Evolutionary conservation across 2,329 filamentous ascomycete genomes (phyloP), one percentile per base, ranked within the genome.

Genomic region (Phyllosticta citriasiana): DNA sequence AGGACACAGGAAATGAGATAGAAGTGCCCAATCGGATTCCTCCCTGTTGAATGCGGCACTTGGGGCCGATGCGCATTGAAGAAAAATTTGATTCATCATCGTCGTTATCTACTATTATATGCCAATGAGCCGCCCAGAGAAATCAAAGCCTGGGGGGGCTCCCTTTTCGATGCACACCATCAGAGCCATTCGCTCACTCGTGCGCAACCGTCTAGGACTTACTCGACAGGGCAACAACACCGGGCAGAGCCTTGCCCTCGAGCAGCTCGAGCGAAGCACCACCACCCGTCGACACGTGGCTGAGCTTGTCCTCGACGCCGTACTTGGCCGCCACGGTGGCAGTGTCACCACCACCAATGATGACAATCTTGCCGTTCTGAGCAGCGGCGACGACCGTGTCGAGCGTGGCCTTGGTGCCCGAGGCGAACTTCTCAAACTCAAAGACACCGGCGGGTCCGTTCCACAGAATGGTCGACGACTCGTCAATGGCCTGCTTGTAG

Each of bases 281-380:
- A 72, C 94, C 94, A 69, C 94, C 94, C 33, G 94, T 99, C 57
- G 91, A 96, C 65, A 99, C 94, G 80, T 99, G 94, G 81, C 91
- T 97, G 73, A 97, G 84, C 86, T 97, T 95, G 78, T 90, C 86
- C 83, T 99, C 94, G 65, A 90, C 93, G 60, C 87, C 87, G 77
- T 96, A 99, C 83, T 99, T 97, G 76, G 92, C 93, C 60, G 94
- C 94, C 55, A 97, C 94, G 63, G 94, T 99, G 57, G 94, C 94
- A 57, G 94, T 99, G 78, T 99, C 94, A 78, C 94, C 94, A 76
- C 94, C 94, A 65, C 94, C 94, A 66, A 99, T 97, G 79, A 99
- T 97, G 76, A 97, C 94, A 71, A 94, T 96, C 82, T 94, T 92
- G 76, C 91, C 92, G 64, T 80, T 83, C 77, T 89, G 81, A 63